Evolutionary conservation across 2,329 filamentous ascomycete genomes (phyloP).

Genomic region (Aspergillus thermomutatus): DNA sequence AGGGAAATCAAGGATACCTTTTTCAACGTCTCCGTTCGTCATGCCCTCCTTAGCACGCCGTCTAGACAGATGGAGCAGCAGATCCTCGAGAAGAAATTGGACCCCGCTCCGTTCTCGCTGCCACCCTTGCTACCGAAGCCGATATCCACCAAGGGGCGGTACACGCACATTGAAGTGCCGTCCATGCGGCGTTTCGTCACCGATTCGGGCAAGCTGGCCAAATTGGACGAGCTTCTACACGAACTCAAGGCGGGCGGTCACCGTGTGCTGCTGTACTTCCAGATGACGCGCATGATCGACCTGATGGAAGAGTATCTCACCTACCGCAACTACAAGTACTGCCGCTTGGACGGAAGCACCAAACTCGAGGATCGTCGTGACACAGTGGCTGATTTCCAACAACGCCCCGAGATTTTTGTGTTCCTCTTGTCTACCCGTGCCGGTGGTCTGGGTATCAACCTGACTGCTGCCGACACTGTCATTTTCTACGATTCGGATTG

Average conservation of each 20-base stretch:
- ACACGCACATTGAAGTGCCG: conserved; percentile 86
- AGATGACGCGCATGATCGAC: conserved; percentile 99
- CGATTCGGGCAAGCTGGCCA: conserved; percentile 92
- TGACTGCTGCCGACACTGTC: conserved; percentile 94
- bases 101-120: conserved; percentile 50
- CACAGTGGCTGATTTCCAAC: conserved; percentile 95
- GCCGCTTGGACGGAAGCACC: conserved; percentile 90
- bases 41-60: conserved; percentile 65
- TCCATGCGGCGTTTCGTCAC: conserved; percentile 98
- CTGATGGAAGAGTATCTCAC: conserved; percentile 98
- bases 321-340: conserved; percentile 99
- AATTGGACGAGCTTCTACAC: conserved; percentile 80
- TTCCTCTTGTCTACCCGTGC: conserved; percentile 95
- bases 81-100: conserved; percentile 69
- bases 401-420: conserved; percentile 89
- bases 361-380: conserved; percentile 96
- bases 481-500: conserved; percentile 99
- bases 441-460: conserved; percentile 95
- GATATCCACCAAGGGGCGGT: conserved; percentile 75
- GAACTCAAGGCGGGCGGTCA: conserved; percentile 89
- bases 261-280: conserved; percentile 96
- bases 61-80: conserved; percentile 64
- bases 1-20: conserved; percentile 65
- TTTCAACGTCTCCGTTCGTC: conserved; percentile 76
- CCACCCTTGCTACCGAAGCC: conserved; percentile 76